Evolutionary conservation across 1,139 yeast species (phyloP), one percentile per base, ranked within the genome.

Genomic region (Suhomyces chickasaworum): DNA sequence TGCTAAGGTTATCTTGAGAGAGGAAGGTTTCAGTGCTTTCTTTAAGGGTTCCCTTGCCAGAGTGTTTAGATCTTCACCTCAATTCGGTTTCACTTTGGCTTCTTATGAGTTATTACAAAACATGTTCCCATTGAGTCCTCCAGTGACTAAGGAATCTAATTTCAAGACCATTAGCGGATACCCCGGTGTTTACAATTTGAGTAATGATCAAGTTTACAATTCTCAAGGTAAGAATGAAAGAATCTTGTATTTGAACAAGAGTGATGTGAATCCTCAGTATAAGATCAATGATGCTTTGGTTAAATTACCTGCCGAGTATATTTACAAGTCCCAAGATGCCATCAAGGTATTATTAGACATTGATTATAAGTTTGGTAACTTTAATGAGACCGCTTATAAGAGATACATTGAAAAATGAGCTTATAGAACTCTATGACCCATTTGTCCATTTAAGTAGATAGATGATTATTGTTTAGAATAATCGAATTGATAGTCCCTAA

Each of bases 1-100:
- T 23, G 87, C 86, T 41, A 67, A 69, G 37, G 81, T 88, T 8
- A 90, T 93, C 47, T 65, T 84, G 57, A 80, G 71, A 58, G 96
- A 89, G 64, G 99, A 93, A 71, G 84, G 85, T 7, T 49, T 73
- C 12, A 67, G 76, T 51, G 96, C 97, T 12, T 88, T 93, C 65
- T 93, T 91, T 77, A 93, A 91, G 74, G 99, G 99, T 59, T 96
- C 98, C 36, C 81, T 93, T 53, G 98, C 99, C 6, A 82, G 99
- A 68, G 91, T 93, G 39, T 75, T 91, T 60, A 81, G 98, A 69
- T 91, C 98, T 5, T 90, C 97, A 2, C 99, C 99, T 16, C 99
- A 93, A 69, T 93, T 93, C 66, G 99, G 98, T 47, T 91, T 93
- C 69, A 93, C 99, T 10, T 79, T 93, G 59, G 99, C 98, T 12